Percentiles rank a stretch among this genome's conserved stretches.
These are phyloP conservation scores for Hemileccinum rubropunctum DNA, from an alignment of 768 basidiomycete genomes.

Conservation along the genomic window DNA sequence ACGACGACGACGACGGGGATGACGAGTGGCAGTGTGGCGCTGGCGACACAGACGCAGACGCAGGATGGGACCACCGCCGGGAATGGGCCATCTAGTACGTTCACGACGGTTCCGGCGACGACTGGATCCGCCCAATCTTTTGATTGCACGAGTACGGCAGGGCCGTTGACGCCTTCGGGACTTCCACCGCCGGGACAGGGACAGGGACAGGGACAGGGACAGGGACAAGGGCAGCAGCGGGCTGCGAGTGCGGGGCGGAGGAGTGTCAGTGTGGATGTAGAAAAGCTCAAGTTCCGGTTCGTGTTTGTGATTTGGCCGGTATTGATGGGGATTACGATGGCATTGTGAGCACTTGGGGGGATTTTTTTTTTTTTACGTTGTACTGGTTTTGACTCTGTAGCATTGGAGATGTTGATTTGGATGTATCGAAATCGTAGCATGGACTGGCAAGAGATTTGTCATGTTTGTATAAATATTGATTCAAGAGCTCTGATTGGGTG, in stretches of 20 bases:
- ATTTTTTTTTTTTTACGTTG: not conserved
- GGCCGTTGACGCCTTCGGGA: not conserved
- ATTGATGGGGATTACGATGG: slow-evolving; percentile 55
- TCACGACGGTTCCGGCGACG: slow-evolving; percentile 2
- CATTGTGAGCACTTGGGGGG: slow-evolving; percentile 33
- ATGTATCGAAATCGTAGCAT: not conserved
- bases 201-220: not conserved
- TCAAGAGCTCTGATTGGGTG: too few relatives aligned
- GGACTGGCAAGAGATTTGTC: too few relatives aligned
- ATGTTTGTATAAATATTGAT: too few relatives aligned
- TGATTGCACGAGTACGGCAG: not conserved
- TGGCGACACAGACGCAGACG: slow-evolving; percentile 2
- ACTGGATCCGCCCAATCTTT: not conserved
- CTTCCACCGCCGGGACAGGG: slow-evolving; percentile 7
- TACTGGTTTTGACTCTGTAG: not conserved
- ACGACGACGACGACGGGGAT: not conserved
- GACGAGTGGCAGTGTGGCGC: not conserved
- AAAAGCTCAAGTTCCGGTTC: slow-evolving; percentile 43
- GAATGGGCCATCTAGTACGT: not conserved
- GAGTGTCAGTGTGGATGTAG: slow-evolving; percentile 23
- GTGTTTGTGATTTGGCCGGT: slow-evolving; percentile 57
- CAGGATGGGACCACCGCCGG: too few relatives aligned
- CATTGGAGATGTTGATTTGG: too few relatives aligned
- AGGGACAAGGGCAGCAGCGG: slow-evolving; percentile 3
- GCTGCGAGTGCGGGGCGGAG: slow-evolving; percentile 22